phyloP scores from a whole-genome alignment of 306 rosid species.

The Lablab purpureus region DNA sequence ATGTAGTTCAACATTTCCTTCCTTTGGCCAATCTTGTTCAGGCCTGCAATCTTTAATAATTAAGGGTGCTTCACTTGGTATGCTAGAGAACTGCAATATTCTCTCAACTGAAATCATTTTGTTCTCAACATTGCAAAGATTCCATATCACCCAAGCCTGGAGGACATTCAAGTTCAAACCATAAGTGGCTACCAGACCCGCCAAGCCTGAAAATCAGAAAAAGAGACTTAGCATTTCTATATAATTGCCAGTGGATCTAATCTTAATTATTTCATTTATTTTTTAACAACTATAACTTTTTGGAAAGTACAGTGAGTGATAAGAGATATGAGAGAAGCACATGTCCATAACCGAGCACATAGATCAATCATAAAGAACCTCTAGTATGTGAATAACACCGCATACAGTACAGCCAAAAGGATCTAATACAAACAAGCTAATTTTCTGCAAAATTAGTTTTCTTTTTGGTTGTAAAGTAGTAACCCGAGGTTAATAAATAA shows the following conservation, averaged over 20 bases:
- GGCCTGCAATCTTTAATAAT: constrained; percentile 66
- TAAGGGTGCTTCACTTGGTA: constrained; percentile 78
- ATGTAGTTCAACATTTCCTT: constrained; percentile 70
- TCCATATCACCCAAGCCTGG: constrained; percentile 94
- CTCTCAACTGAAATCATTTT: constrained; percentile 92
- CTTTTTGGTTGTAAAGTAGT: neutral
- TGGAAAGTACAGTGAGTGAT: neutral
- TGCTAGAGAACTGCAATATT: constrained; percentile 72
- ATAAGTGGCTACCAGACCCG: constrained; percentile 85
- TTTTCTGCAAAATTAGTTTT: neutral
- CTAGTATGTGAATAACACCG: neutral
- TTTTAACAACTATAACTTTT: neutral
- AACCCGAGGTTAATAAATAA: neutral
- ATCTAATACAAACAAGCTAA: neutral
- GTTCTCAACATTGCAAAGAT: constrained; percentile 91
- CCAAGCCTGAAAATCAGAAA: constrained; percentile 67
- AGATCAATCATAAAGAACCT: neutral
- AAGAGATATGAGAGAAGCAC: neutral
- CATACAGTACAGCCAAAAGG: neutral
- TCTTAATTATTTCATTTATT: neutral
- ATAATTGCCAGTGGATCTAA: neutral
- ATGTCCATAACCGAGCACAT: neutral
- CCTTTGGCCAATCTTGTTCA: constrained; percentile 72
- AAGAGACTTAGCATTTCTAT: constrained; percentile 22
- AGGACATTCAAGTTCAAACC: constrained; percentile 81